Evolutionary conservation across 2,329 filamentous ascomycete genomes (phyloP).

Genomic region (Lachnellula arida): DNA sequence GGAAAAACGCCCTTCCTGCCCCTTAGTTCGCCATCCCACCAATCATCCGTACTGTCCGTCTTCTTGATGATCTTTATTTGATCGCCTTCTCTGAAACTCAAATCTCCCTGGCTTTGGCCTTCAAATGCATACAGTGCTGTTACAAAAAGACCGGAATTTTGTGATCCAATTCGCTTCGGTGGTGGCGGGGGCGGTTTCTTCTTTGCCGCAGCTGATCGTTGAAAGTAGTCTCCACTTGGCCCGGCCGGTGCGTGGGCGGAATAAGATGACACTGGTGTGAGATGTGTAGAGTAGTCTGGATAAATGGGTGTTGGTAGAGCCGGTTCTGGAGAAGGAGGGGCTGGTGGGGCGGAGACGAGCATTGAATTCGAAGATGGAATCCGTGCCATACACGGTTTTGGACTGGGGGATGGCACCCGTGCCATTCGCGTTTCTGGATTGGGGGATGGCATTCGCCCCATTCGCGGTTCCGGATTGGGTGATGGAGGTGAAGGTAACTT

Average conservation of each 20-base stretch:
- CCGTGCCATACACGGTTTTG: slow-evolving; percentile 20
- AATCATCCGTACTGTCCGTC: slow-evolving; percentile 76
- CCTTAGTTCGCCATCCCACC: slow-evolving; percentile 77
- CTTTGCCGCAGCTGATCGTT: slow-evolving; percentile 46
- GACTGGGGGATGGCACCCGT: slow-evolving; percentile 22
- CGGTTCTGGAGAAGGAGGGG: slow-evolving; percentile 19
- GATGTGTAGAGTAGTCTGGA: slow-evolving; percentile 24
- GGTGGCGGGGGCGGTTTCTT: slow-evolving; percentile 70
- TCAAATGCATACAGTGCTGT: slow-evolving; percentile 72
- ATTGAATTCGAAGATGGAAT: slow-evolving; percentile 22
- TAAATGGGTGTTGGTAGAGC: slow-evolving; percentile 8
- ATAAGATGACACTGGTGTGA: slow-evolving; percentile 25
- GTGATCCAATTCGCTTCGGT: slow-evolving; percentile 50
- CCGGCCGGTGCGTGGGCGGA: slow-evolving; percentile 26
- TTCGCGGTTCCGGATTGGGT: slow-evolving; percentile 21
- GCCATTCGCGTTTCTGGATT: slow-evolving; percentile 18
- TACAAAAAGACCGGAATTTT: slow-evolving; percentile 41
- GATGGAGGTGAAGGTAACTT: slow-evolving; percentile 17
- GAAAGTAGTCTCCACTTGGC: slow-evolving; percentile 30
- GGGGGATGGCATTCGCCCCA: slow-evolving; percentile 23
- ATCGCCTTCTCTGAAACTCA: slow-evolving; percentile 73
- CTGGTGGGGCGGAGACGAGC: slow-evolving; percentile 11
- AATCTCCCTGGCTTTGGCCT: slow-evolving; percentile 64
- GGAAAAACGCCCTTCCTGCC: slow-evolving; percentile 70
- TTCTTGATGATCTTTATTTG: slow-evolving; percentile 72